Conservation (phyloP, 2,329 filamentous ascomycete genomes). For the Tolypocladium ovalisporum region DNA sequence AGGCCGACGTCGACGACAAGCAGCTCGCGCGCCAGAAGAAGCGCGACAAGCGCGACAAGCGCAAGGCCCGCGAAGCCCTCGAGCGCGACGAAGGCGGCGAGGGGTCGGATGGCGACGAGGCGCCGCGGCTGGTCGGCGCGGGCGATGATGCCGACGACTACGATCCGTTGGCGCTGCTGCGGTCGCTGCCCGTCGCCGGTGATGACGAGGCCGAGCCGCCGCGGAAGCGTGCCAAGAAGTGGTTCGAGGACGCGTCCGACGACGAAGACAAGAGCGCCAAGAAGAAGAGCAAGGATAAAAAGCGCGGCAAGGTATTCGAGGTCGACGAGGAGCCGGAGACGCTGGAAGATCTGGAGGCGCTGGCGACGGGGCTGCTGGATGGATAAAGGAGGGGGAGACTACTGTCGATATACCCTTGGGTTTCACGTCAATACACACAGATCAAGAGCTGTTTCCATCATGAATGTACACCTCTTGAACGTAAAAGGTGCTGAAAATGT, state of each 20-base stretch:
- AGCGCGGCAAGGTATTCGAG: slow-evolving; percentile 46
- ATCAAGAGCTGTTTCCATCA: not conserved
- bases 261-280: slow-evolving; percentile 18
- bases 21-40: slow-evolving; percentile 66
- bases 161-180: slow-evolving; percentile 46
- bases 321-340: slow-evolving; percentile 63
- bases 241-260: slow-evolving; percentile 65
- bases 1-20: slow-evolving; percentile 77
- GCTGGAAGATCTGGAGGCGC: slow-evolving; percentile 65
- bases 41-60: slow-evolving; percentile 63
- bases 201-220: slow-evolving; percentile 27
- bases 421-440: not conserved
- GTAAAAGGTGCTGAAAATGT: not conserved
- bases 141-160: slow-evolving; percentile 34
- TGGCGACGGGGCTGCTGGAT: slow-evolving; percentile 63
- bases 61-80: slow-evolving; percentile 51
- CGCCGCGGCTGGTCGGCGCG: slow-evolving; percentile 22
- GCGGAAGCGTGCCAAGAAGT: slow-evolving; percentile 58
- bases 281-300: slow-evolving; percentile 28
- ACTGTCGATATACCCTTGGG: not conserved
- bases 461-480: not conserved
- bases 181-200: slow-evolving; percentile 42
- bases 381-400: slow-evolving; percentile 12
- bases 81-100: slow-evolving; percentile 20
- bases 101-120: slow-evolving; percentile 14